A percentile compares a stretch with the other conserved stretches of the same genome.
Evolutionary conservation across 192 early-diverging fungal species (phyloP).

Genomic region (Diversispora epigaea): DNA sequence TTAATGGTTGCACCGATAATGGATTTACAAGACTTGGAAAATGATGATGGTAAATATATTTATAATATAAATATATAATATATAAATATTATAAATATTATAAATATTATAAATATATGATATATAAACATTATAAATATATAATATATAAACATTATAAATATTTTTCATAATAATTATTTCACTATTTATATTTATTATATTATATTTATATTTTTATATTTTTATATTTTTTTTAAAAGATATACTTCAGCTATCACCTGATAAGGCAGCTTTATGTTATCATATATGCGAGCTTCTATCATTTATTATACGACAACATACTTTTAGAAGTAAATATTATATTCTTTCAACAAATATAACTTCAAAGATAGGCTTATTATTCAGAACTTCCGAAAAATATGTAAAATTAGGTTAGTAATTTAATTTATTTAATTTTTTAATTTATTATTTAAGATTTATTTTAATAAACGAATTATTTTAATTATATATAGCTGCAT

Average conservation of each 20-base stretch:
- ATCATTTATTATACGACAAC: constrained; percentile 68
- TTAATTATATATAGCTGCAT: constrained; percentile 53
- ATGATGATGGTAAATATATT: background rate
- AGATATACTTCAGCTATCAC: constrained; percentile 35
- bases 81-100: constrained; percentile 17
- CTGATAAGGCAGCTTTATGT: constrained; percentile 44
- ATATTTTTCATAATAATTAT: background rate
- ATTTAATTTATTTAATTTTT: constrained; percentile 13
- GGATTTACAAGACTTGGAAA: background rate
- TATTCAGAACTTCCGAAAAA: constrained; percentile 66
- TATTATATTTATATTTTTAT: background rate
- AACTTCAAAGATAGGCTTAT: constrained; percentile 57
- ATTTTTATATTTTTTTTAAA: background rate
- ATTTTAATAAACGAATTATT: background rate
- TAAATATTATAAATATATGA: background rate
- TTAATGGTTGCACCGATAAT: background rate
- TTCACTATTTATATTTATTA: background rate
- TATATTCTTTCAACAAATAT: constrained; percentile 67
- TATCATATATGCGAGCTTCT: constrained; percentile 76
- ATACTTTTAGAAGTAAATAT: constrained; percentile 76
- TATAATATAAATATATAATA: too few species aligned
- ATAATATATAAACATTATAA: background rate
- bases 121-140: too few species aligned
- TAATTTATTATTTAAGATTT: background rate
- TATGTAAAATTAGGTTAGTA: constrained; percentile 68